phyloP scores from a whole-genome alignment of 2,329 filamentous ascomycete genomes.

The Ascochyta fabae region DNA sequence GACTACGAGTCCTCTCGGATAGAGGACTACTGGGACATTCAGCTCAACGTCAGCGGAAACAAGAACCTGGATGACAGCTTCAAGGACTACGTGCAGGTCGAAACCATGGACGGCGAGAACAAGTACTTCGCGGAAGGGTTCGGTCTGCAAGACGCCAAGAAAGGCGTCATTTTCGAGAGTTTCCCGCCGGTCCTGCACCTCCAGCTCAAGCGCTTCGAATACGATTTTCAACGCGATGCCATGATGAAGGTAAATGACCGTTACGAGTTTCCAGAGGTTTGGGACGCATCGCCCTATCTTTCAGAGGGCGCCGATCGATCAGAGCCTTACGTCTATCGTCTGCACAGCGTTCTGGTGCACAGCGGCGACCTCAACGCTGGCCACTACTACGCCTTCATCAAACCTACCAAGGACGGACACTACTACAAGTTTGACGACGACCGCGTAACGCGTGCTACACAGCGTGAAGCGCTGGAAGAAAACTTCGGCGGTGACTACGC shows the following conservation, averaged over 20 bases:
- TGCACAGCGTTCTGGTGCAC: conserved; percentile 95
- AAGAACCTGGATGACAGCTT: conserved; percentile 94
- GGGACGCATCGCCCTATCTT: conserved; percentile 86
- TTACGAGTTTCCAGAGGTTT: conserved; percentile 85
- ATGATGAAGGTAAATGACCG: conserved; percentile 99
- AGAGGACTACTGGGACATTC: conserved; percentile 99
- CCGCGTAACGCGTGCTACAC: conserved; percentile 91
- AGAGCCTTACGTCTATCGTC: conserved; percentile 87
- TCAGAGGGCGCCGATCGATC: conserved; percentile 85
- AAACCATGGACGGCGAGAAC: conserved; percentile 97
- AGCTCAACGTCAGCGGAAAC: conserved; percentile 94
- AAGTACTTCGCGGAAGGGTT: conserved; percentile 94
- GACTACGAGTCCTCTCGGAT: conserved; percentile 94
- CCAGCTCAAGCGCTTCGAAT: conserved; percentile 96
- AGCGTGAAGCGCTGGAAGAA: conserved; percentile 90
- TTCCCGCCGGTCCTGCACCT: conserved; percentile 94
- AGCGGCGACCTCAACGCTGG: conserved; percentile 96
- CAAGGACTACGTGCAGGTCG: conserved; percentile 93
- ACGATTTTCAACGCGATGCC: conserved; percentile 92
- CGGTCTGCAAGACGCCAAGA: conserved; percentile 94
- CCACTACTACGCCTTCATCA: conserved; percentile 97
- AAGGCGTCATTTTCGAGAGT: conserved; percentile 95
- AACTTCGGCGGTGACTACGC: conserved; percentile 93
- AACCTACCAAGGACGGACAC: conserved; percentile 85
- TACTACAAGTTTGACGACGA: conserved; percentile 99